Conservation (phyloP, 768 basidiomycete genomes). For the Tulasnella sp. region DNA sequence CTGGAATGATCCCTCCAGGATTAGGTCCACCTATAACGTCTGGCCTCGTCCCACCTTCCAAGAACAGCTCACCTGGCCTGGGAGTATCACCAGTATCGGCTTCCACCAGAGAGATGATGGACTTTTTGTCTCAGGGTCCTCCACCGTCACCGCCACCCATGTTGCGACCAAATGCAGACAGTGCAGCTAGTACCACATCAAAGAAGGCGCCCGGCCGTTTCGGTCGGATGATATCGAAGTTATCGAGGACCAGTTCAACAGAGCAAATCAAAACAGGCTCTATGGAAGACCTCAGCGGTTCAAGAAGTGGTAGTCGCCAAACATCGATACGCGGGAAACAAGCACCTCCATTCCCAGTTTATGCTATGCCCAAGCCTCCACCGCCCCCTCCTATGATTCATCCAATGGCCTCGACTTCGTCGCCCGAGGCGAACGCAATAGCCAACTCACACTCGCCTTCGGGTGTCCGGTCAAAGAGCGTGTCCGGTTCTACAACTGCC, state of each 20-base stretch:
- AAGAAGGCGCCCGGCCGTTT: slow-evolving; percentile 21
- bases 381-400: slow-evolving; percentile 1
- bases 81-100: background rate
- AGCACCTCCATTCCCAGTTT: background rate
- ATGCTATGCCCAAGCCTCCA: background rate
- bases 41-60: background rate
- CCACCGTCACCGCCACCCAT: slow-evolving; percentile 7
- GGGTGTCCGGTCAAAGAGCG: too few species aligned
- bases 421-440: background rate
- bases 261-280: slow-evolving; percentile 1
- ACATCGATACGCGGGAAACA: background rate
- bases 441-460: too few species aligned
- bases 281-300: background rate
- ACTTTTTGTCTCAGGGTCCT: slow-evolving; percentile 31
- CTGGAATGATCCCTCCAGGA: slow-evolving; percentile 11
- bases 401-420: background rate
- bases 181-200: slow-evolving; percentile 32
- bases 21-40: slow-evolving; percentile 17
- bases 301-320: background rate
- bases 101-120: slow-evolving; percentile 39
- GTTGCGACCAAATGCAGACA: slow-evolving; percentile 18
- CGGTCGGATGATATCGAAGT: slow-evolving; percentile 9
- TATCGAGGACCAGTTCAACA: background rate
- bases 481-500: too few species aligned
- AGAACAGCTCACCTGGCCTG: background rate